A percentile compares a stretch with the other conserved stretches of the same genome.
Evolutionary conservation across 1,284 basidiomycete genomes (phyloP).

Genomic region (Naganishia cerealis): DNA sequence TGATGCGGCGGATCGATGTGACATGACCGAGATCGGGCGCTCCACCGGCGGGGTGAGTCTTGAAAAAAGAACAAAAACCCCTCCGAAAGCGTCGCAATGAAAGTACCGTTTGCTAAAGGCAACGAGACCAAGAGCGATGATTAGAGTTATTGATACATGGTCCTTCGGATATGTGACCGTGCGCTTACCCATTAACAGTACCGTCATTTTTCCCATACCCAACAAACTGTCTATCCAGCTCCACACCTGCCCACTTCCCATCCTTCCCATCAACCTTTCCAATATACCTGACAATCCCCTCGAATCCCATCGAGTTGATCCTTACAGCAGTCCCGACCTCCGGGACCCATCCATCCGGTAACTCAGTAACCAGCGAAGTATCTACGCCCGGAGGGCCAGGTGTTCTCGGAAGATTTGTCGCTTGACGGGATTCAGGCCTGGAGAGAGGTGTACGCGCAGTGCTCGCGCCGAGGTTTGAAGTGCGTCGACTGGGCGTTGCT

Average conservation of each 20-base stretch:
- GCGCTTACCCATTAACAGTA: slow-evolving; percentile 75
- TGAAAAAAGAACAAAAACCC: slow-evolving; percentile 77
- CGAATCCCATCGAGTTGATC: slow-evolving; percentile 75
- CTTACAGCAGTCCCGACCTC: slow-evolving; percentile 73
- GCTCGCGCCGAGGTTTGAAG: slow-evolving; percentile 8
- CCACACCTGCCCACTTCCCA: slow-evolving; percentile 86
- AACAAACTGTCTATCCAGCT: slow-evolving; percentile 75
- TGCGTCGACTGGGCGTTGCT: slow-evolving; percentile 16
- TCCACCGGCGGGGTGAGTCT: slow-evolving; percentile 75
- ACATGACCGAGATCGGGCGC: slow-evolving; percentile 72
- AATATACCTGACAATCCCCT: slow-evolving; percentile 74
- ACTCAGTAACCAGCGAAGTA: not conserved
- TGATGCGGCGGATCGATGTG: slow-evolving; percentile 53
- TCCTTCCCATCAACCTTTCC: slow-evolving; percentile 81
- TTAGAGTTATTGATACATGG: slow-evolving; percentile 14
- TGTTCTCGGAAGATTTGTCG: slow-evolving; percentile 1
- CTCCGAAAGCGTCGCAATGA: slow-evolving; percentile 76
- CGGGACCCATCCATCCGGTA: slow-evolving; percentile 34
- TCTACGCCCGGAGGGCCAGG: slow-evolving; percentile 5
- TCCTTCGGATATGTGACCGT: slow-evolving; percentile 72
- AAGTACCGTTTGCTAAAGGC: slow-evolving; percentile 74
- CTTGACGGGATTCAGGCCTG: slow-evolving; percentile 14
- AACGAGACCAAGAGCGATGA: slow-evolving; percentile 40
- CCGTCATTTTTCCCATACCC: slow-evolving; percentile 98
- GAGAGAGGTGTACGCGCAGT: slow-evolving; percentile 12